Conservation (phyloP, 2,329 filamentous ascomycete genomes). For the Talaromyces sp. region DNA sequence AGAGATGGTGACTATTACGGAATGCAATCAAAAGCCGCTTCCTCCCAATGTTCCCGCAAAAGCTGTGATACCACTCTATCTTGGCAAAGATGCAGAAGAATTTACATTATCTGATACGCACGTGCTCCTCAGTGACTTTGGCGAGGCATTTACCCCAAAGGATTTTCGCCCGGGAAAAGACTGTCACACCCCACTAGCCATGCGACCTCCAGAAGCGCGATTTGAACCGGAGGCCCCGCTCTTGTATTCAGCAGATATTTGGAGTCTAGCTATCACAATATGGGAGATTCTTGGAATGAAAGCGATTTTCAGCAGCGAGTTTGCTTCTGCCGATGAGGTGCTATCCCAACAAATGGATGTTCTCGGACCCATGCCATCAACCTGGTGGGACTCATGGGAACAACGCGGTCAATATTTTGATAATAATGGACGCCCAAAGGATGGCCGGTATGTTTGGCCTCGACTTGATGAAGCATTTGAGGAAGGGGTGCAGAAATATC, state of each 20-base stretch:
- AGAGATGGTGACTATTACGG: slow-evolving; percentile 20
- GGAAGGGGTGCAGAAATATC: slow-evolving; percentile 12
- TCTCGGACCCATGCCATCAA: slow-evolving; percentile 11
- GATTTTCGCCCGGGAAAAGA: slow-evolving; percentile 11
- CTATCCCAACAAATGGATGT: slow-evolving; percentile 17
- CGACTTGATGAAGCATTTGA: slow-evolving; percentile 21
- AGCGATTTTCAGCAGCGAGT: slow-evolving; percentile 11
- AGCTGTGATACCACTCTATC: slow-evolving; percentile 20
- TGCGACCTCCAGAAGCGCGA: slow-evolving; percentile 18
- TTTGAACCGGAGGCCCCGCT: slow-evolving; percentile 17
- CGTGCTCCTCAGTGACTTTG: slow-evolving; percentile 30
- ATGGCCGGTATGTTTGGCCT: slow-evolving; percentile 14
- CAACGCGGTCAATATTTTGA: slow-evolving; percentile 1
- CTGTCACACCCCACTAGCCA: slow-evolving; percentile 14
- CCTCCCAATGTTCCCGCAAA: slow-evolving; percentile 20
- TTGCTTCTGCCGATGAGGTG: slow-evolving; percentile 13
- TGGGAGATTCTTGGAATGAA: slow-evolving; percentile 25
- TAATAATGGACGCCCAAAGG: slow-evolving; percentile 11
- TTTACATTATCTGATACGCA: slow-evolving; percentile 21
- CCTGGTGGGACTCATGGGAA: slow-evolving; percentile 2
- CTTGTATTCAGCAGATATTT: slow-evolving; percentile 21
- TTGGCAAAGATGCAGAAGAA: slow-evolving; percentile 11
- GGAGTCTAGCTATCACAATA: slow-evolving; percentile 20
- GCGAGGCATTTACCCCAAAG: slow-evolving; percentile 19
- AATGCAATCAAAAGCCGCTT: slow-evolving; percentile 17